Conservation (phyloP, 2,329 filamentous ascomycete species). For the Cytospora paraplurivora region DNA sequence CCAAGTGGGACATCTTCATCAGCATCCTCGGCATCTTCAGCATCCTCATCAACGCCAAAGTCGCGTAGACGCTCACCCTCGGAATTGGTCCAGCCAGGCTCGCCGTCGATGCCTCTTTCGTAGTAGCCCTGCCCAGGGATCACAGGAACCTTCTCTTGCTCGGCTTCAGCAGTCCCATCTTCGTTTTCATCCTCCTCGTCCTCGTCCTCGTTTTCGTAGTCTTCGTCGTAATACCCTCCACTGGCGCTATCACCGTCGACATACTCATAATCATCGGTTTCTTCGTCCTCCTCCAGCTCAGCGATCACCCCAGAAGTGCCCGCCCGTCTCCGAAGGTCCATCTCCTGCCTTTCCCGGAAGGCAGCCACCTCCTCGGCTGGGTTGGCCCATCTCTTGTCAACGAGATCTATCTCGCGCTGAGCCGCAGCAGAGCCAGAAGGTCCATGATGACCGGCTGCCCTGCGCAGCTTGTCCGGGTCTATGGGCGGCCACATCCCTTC, state of each 20-base stretch:
- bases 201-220: conserved; percentile 45
- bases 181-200: conserved; percentile 45
- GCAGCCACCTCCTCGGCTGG: conserved; percentile 51
- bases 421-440: conserved; percentile 43
- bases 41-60: conserved; percentile 79
- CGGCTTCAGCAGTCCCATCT: conserved; percentile 24
- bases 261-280: conserved; percentile 44
- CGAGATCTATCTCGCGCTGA: conserved; percentile 27
- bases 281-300: conserved; percentile 57
- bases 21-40: conserved; percentile 47
- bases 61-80: conserved; percentile 75
- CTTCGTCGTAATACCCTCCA: conserved; percentile 51
- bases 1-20: conserved; percentile 69
- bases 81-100: conserved; percentile 69
- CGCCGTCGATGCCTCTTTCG: conserved; percentile 45
- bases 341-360: conserved; percentile 53
- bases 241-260: conserved; percentile 19
- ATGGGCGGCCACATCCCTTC: conserved; percentile 63
- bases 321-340: conserved; percentile 45
- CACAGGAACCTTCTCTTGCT: conserved; percentile 29
- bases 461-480: conserved; percentile 62
- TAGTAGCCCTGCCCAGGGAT: conserved; percentile 29
- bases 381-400: conserved; percentile 36
- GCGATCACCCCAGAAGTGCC: conserved; percentile 45
- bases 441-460: conserved; percentile 38